Conservation (phyloP, 2,329 filamentous ascomycete genomes). For the Hypoxylon sp. region DNA sequence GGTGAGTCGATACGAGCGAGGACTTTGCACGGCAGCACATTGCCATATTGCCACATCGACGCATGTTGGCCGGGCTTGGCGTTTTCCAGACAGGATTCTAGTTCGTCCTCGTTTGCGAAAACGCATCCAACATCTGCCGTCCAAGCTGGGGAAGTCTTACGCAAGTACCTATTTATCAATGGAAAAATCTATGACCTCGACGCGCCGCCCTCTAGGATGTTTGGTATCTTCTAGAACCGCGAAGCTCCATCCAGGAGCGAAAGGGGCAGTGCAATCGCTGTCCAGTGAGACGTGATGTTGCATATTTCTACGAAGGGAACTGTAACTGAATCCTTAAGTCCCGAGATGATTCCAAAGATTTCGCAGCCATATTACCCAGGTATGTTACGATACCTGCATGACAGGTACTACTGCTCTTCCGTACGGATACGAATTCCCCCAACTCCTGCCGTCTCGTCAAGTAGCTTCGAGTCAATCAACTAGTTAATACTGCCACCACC, state of each 20-base stretch:
- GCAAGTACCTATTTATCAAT: conserved; percentile 46
- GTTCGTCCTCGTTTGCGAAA: conserved; percentile 25
- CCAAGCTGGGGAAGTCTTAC: conserved; percentile 36
- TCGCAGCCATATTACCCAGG: conserved; percentile 9
- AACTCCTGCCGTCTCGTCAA: conserved; percentile 33
- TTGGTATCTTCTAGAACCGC: conserved; percentile 25
- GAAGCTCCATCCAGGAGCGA: conserved; percentile 24
- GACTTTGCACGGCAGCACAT: conserved; percentile 19
- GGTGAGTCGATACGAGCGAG: conserved; percentile 26
- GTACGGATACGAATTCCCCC: conserved; percentile 34
- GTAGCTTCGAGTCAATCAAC: conserved; percentile 23
- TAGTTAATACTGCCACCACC: conserved; percentile 14
- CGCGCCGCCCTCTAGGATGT: conserved; percentile 23
- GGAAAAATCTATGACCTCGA: conserved; percentile 17
- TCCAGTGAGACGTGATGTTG: conserved; percentile 32
- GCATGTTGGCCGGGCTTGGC: conserved; percentile 39
- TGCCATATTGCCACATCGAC: conserved; percentile 20
- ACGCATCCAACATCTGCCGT: conserved; percentile 30
- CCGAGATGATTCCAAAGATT: conserved; percentile 42
- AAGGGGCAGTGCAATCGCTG: conserved; percentile 37
- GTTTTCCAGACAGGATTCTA: conserved; percentile 23
- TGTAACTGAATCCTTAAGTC: conserved; percentile 38
- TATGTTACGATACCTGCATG: conserved; percentile 33
- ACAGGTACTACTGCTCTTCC: conserved; percentile 13
- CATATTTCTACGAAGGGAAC: conserved; percentile 34